Evolutionary conservation across 2,329 filamentous ascomycete genomes (phyloP), one percentile per base, ranked within the genome.

Genomic region (Xylogone sp.): DNA sequence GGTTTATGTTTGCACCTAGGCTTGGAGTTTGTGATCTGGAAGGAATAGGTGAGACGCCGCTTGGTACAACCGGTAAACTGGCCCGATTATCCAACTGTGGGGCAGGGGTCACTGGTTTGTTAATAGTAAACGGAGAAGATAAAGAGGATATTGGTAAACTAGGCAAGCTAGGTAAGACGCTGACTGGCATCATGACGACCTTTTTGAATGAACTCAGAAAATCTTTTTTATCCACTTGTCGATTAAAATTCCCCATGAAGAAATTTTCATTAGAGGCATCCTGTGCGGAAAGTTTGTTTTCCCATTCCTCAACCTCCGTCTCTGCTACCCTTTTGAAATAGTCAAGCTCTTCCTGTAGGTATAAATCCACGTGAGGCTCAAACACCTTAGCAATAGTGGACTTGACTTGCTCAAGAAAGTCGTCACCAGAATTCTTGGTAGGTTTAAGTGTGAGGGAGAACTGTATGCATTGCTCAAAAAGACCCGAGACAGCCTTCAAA

Each of bases 151-250:
- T 6, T 9, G 34, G 13, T 6, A 16, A 39, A 4, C 5, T 4
- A 6, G 34, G 75, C 39, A 90, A 81, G 45, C 81, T 85, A 1
- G 90, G 89, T 3, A 97, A 75, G 8, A 91, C 93, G 48, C 90
- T 96, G 46, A 99, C 93, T 2, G 94, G 94, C 85, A 96, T 95
- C 92, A 99, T 97, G 58, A 99, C 89, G 8, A 99, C 94, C 69
- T 97, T 97, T 66, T 91, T 97, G 76, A 99, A 99, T 0, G 92
- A 96, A 44, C 86, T 94, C 55, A 99, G 68, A 62, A 99, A 99
- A 67, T 99, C 94, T 59, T 91, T 90, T 72, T 99, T 99, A 57
- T 95, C 94, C 1, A 91, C 94, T 67, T 96, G 91, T 21, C 94
- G 82, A 65, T 93, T 97, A 64, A 97, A 84, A 66, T 91, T 97